Evolutionary conservation across 306 rosid genomes (phyloP), one percentile per base, ranked within the genome.

Genomic region (Lupinus albus): DNA sequence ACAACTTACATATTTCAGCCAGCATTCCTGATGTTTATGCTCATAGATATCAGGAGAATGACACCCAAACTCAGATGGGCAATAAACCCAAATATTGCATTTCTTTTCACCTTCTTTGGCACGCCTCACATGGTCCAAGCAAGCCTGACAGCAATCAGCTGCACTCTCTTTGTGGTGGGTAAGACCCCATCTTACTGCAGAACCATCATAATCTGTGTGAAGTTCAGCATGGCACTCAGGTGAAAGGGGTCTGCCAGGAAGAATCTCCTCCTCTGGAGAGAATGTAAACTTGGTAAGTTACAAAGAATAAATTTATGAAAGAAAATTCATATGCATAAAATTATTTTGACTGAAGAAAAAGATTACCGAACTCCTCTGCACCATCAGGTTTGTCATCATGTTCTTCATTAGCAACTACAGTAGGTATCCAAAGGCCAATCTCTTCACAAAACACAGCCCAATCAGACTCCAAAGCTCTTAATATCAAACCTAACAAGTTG

Each of bases 71-170:
- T 89, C 98, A 10, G 88, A 80, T 2, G 97, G 98, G 64, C 98
- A 93, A 76, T 93, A 93, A 77, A 93, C 98, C 97, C 98, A 93
- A 49, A 88, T 72, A 77, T 93, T 93, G 81, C 98, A 93, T 86
- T 81, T 89, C 79, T 68, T 79, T 41, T 83, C 93, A 9, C 86
- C 84, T 33, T 88, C 87, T 76, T 77, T 90, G 44, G 95, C 97
- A 15, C 16, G 71, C 73, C 39, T 82, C 2, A 94, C 97, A 2
- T 89, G 98, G 73, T 88, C 91, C 75, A 93, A 69, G 86, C 98
- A 93, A 75, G 98, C 91, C 70, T 88, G 97, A 59, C 98, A 93
- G 68, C 98, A 93, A 80, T 93, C 98, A 41, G 97, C 97, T 68
- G 98, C 98, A 76, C 98, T 93, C 51, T 93, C 95, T 85, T 80